Percentiles rank a stretch among this genome's conserved stretches.
These are phyloP conservation scores for Ambrosia hybrid DNA, from an alignment of 140 eudicot species.

Conservation along the genomic window DNA sequence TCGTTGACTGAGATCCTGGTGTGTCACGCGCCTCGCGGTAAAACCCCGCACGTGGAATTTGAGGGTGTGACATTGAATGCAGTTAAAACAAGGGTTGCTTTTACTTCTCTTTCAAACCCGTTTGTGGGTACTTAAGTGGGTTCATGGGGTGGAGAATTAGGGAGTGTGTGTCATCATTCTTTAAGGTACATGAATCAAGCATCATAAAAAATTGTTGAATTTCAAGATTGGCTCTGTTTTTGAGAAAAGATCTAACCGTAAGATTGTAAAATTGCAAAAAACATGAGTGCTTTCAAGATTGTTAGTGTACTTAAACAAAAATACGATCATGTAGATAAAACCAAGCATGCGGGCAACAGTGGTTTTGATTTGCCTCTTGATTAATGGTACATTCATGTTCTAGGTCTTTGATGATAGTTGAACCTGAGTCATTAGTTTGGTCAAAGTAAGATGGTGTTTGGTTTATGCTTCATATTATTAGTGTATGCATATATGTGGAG, in stretches of 20 bases:
- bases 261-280: slow-evolving; percentile 3
- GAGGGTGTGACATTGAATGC: too few relatives aligned
- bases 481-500: too few relatives aligned
- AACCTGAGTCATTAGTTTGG: background rate
- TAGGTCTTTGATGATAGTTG: background rate
- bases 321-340: slow-evolving; percentile 9
- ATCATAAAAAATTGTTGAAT: slow-evolving; percentile 1
- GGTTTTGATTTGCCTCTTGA: background rate
- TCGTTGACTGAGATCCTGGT: too few relatives aligned
- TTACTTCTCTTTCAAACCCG: too few relatives aligned
- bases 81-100: too few relatives aligned
- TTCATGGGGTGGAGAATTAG: too few relatives aligned
- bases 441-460: slow-evolving; percentile 1
- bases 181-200: slow-evolving; percentile 7
- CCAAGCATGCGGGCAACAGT: slow-evolving; percentile 4
- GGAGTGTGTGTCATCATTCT: too few relatives aligned
- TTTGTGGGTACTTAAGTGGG: too few relatives aligned
- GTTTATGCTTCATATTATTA: background rate
- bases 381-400: slow-evolving; percentile 11
- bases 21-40: too few relatives aligned
- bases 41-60: too few relatives aligned
- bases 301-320: slow-evolving; percentile 12
- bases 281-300: background rate
- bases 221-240: background rate
- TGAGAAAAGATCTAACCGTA: background rate